phyloP scores from a whole-genome alignment of 345 rosid species.

The Nasturtium officinale region DNA sequence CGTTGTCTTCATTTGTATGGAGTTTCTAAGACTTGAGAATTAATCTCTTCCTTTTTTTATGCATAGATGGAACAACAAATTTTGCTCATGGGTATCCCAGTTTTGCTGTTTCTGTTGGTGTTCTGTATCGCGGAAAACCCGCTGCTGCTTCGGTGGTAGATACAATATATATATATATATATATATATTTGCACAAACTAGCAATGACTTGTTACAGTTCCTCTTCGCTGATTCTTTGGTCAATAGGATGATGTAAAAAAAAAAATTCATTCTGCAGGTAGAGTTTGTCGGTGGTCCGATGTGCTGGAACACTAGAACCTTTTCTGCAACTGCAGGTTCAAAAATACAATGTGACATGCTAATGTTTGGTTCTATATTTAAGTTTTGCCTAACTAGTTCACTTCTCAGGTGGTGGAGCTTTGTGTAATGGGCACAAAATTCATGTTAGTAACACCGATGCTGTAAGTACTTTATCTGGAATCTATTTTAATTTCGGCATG shows the following conservation, averaged over 20 bases:
- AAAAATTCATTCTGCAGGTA: conserved; percentile 50
- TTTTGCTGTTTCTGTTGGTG: conserved; percentile 96
- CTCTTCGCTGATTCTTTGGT: conserved; percentile 10
- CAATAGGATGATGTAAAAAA: neutral
- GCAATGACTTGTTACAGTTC: neutral
- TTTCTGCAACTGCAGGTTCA: conserved; percentile 85
- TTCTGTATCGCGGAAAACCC: conserved; percentile 79
- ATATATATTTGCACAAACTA: conserved; percentile 1
- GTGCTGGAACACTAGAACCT: conserved; percentile 91
- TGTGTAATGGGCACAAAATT: conserved; percentile 83
- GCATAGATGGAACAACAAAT: conserved; percentile 90
- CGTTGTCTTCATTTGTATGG: neutral
- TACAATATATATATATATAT: neutral
- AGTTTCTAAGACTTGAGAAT: neutral
- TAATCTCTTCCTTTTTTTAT: neutral
- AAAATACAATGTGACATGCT: conserved; percentile 14
- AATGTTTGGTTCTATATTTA: conserved; percentile 14
- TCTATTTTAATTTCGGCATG: neutral
- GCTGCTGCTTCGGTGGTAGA: conserved; percentile 92
- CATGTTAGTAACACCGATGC: conserved; percentile 70
- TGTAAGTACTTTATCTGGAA: conserved; percentile 49
- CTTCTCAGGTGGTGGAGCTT: conserved; percentile 85
- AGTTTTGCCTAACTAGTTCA: conserved; percentile 29
- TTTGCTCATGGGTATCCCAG: conserved; percentile 97
- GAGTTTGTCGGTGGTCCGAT: conserved; percentile 96